Percentiles rank a stretch among this genome's conserved stretches.
Conservation (phyloP, 495 filamentous ascomycete genomes). For the Halenospora varia region DNA sequence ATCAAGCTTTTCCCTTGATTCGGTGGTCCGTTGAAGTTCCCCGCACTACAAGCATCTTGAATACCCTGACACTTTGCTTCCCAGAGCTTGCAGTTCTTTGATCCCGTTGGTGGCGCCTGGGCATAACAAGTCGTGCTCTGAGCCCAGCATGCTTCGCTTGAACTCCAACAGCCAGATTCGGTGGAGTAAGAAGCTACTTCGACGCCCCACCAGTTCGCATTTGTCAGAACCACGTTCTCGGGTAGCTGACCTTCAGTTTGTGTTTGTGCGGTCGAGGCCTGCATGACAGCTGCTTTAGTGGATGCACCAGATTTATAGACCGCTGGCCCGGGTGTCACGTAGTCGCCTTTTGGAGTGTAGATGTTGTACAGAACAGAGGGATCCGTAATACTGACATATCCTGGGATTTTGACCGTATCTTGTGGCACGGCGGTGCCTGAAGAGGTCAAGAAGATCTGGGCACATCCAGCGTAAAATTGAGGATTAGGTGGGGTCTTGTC, state of each 20-base stretch:
- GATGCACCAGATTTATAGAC: constrained; percentile 32
- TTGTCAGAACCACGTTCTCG: constrained; percentile 51
- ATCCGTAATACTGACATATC: constrained; percentile 49
- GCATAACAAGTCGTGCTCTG: constrained; percentile 56
- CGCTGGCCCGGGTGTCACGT: constrained; percentile 55
- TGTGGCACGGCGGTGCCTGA: constrained; percentile 36
- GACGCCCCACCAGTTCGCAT: constrained; percentile 68
- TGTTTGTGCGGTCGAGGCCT: neutral
- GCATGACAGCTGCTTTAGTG: neutral
- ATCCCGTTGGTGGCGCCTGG: constrained; percentile 52
- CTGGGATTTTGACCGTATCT: constrained; percentile 58
- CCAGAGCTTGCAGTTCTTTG: constrained; percentile 53
- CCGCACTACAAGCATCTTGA: constrained; percentile 39
- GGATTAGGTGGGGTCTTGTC: constrained; percentile 48
- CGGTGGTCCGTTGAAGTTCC: constrained; percentile 54
- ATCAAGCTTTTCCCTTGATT: constrained; percentile 45
- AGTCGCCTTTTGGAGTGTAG: constrained; percentile 43
- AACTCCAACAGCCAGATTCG: constrained; percentile 54
- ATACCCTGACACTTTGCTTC: constrained; percentile 54
- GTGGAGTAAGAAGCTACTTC: constrained; percentile 50
- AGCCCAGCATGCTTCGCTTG: constrained; percentile 49
- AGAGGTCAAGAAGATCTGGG: constrained; percentile 59
- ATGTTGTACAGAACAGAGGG: constrained; percentile 59
- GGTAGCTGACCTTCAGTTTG: constrained; percentile 43
- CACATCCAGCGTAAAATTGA: constrained; percentile 66